These are phyloP conservation scores for Xylaria polymorpha DNA, from an alignment of 2,329 filamentous ascomycete species.

Conservation along the genomic window DNA sequence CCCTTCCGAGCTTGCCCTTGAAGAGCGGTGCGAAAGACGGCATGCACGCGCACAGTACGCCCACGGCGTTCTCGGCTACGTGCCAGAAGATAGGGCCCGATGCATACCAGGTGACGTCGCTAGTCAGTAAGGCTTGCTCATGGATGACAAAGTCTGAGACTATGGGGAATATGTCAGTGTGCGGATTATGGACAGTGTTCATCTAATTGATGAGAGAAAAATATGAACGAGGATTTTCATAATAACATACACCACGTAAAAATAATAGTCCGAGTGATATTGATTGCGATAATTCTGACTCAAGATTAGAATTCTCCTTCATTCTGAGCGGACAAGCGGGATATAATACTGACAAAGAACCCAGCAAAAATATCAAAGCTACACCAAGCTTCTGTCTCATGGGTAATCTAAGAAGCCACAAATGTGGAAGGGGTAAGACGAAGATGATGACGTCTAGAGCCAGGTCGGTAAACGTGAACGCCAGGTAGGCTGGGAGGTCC, in stretches of 20 bases:
- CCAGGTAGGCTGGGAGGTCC: slow-evolving; percentile 34
- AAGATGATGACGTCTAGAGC: slow-evolving; percentile 39
- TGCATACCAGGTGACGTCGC: slow-evolving; percentile 39
- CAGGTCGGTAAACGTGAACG: slow-evolving; percentile 36
- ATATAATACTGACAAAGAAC: slow-evolving; percentile 34
- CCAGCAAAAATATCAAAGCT: slow-evolving; percentile 36
- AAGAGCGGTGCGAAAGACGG: slow-evolving; percentile 34
- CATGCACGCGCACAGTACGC: slow-evolving; percentile 35
- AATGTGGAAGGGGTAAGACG: slow-evolving; percentile 36
- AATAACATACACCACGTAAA: slow-evolving; percentile 33
- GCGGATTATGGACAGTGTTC: not conserved
- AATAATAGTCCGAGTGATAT: slow-evolving; percentile 37
- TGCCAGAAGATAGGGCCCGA: slow-evolving; percentile 40
- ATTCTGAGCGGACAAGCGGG: too few species aligned
- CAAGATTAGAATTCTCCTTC: slow-evolving; percentile 8
- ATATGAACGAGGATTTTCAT: not conserved
- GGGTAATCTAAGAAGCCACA: slow-evolving; percentile 33
- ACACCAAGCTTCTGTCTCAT: slow-evolving; percentile 38
- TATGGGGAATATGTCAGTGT: slow-evolving; percentile 17
- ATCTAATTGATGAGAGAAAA: not conserved
- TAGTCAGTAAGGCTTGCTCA: slow-evolving; percentile 25
- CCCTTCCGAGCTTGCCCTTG: slow-evolving; percentile 14
- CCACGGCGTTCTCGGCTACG: slow-evolving; percentile 38
- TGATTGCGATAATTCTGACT: slow-evolving; percentile 33
- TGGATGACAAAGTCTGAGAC: slow-evolving; percentile 33